Base-by-base conservation (phyloP, 2,329 filamentous ascomycete species). In the Basipetospora chlamydospora region DNA sequence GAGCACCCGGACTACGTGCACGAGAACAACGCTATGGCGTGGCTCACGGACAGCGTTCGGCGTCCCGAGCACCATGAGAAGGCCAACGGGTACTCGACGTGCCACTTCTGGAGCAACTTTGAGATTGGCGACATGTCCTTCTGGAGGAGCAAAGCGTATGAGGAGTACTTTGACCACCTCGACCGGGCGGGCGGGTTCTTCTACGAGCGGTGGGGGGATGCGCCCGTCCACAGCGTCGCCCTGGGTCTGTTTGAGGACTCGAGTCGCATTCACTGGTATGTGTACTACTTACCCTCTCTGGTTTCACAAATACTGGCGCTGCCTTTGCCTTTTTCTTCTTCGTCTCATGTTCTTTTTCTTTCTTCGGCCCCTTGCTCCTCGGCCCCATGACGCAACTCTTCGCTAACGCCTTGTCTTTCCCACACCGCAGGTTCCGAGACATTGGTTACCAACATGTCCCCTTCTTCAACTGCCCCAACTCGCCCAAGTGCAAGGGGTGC, bases 61-160 rank as follows among this genome's bases (percentile, higher is more conserved):
- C 73, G 90, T 33, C 87, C 88, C 1, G 73, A 84, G 11, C 81
- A 93, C 56, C 84, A 85, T 52, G 55, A 67, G 37, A 74, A 78
- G 43, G 88, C 88, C 6, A 81, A 93, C 49, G 90, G 90, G 23
- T 98, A 94, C 64, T 93, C 85, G 23, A 96, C 90, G 3, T 98
- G 90, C 56, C 90, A 98, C 58, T 98, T 98, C 66, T 98, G 90
- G 90, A 90, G 80, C 50, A 98, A 98, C 59, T 98, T 98, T 49
- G 90, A 98, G 59, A 88, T 98, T 48, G 88, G 73, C 32, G 85
- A 95, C 56, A 73, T 98, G 70, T 73, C 73, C 43, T 94, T 98
- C 59, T 98, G 86, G 83, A 69, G 90, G 33, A 83, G 85, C 52
- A 74, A 87, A 54, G 70, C 75, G 31, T 98, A 98, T 53, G 82